Percentiles rank a stretch among this genome's conserved stretches.
Evolutionary conservation across 2,329 filamentous ascomycete genomes (phyloP).

Genomic region (Colletotrichum tanaceti): DNA sequence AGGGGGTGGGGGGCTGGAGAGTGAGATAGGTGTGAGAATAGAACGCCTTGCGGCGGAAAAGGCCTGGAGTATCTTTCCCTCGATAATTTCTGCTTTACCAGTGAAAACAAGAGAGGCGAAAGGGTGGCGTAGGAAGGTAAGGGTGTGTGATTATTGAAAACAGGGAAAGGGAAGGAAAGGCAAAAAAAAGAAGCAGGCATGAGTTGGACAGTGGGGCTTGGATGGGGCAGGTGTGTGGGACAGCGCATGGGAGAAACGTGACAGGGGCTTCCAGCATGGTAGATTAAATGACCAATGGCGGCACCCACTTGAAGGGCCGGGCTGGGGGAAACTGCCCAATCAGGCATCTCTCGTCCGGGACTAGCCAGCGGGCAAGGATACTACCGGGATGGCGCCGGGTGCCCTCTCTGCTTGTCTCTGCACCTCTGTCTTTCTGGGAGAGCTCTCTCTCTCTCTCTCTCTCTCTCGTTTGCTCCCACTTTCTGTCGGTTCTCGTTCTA

Average conservation of each 20-base stretch:
- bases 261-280: slow-evolving; percentile 60
- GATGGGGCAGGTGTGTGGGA: slow-evolving; percentile 48
- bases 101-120: neutral
- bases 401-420: slow-evolving; percentile 20
- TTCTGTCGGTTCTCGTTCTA: slow-evolving; percentile 6
- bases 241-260: slow-evolving; percentile 64
- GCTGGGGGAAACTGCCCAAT: slow-evolving; percentile 62
- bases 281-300: slow-evolving; percentile 66
- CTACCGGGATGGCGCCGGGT: slow-evolving; percentile 45
- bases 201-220: neutral
- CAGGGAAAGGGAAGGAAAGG: slow-evolving; percentile 7
- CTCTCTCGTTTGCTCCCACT: neutral
- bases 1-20: slow-evolving; percentile 32
- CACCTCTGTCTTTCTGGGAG: neutral
- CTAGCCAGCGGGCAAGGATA: slow-evolving; percentile 58
- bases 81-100: neutral
- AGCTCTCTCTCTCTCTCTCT: too few species aligned
- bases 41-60: slow-evolving; percentile 21
- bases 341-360: slow-evolving; percentile 58
- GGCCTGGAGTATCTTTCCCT: neutral
- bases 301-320: slow-evolving; percentile 50
- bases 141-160: slow-evolving; percentile 1
- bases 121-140: neutral
- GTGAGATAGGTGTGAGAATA: slow-evolving; percentile 21
- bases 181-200: slow-evolving; percentile 21